Conservation (phyloP, 768 basidiomycete species). For the Artomyces pyxidatus region DNA sequence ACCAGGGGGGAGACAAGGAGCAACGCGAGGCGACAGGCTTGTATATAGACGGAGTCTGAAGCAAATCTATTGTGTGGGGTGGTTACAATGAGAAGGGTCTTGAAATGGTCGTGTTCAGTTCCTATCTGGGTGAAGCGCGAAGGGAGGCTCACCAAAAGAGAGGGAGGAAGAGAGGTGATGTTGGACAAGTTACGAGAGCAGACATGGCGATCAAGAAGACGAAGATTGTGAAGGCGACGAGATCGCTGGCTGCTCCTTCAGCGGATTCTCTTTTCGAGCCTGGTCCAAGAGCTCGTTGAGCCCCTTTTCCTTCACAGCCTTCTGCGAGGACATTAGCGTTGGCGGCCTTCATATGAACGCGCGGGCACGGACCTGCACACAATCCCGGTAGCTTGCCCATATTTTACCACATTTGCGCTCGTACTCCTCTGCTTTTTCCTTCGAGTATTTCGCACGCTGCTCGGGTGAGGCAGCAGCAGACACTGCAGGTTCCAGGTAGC, state of each 20-base stretch:
- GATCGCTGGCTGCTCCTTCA: slow-evolving; percentile 50
- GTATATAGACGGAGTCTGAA: too few relatives aligned
- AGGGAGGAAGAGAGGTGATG: too few relatives aligned
- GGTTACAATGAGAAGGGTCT: too few relatives aligned
- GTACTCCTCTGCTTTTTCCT: slow-evolving; percentile 81
- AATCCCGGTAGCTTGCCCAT: slow-evolving; percentile 74
- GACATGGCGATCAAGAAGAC: neutral
- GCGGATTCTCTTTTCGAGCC: slow-evolving; percentile 37
- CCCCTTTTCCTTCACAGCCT: slow-evolving; percentile 71
- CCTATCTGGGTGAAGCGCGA: too few relatives aligned
- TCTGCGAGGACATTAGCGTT: slow-evolving; percentile 32
- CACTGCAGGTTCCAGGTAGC: slow-evolving; percentile 82
- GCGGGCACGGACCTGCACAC: slow-evolving; percentile 61
- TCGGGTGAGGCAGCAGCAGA: slow-evolving; percentile 28
- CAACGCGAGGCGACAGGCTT: too few relatives aligned
- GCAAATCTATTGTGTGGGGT: too few relatives aligned
- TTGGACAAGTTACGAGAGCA: too few relatives aligned
- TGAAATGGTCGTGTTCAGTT: too few relatives aligned
- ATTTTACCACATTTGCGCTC: slow-evolving; percentile 76
- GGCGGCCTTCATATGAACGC: neutral
- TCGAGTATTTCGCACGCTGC: slow-evolving; percentile 53
- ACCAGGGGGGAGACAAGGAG: too few relatives aligned
- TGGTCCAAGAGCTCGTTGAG: slow-evolving; percentile 70
- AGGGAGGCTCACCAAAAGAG: too few relatives aligned
- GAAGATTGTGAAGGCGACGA: slow-evolving; percentile 16